Base-by-base conservation (phyloP, 208 protist genomes). In the Eutreptiella sp. region DNA sequence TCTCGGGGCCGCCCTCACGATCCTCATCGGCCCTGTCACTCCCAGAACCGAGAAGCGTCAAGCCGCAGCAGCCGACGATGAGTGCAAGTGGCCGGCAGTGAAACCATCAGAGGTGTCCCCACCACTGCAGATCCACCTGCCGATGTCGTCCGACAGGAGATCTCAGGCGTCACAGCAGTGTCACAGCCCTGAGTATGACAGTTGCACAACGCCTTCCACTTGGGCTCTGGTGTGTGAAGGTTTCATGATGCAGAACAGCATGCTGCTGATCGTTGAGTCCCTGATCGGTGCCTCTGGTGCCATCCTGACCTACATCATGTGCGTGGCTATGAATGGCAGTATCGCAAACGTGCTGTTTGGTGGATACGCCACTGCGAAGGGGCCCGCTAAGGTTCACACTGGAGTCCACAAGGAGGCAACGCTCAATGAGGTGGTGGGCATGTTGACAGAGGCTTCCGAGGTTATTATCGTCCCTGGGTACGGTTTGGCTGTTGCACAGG, bases 251-350 rank as follows among this genome's bases (percentile, higher is more conserved):
- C 53, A 89, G 14, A 54, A 80, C 47, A 32, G 72, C 32, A 45
- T 90, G 3, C 57, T 94, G 7, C 90, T 77, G 23, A 81, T 92
- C 33, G 77, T 85, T 31, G 90, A 90, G 42, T 76, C 85, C 0
- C 68, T 95, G 3, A 79, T 95, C 34, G 90, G 89, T 16, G 74
- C 64, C 1, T 84, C 70, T n/a, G 90, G 90, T 55, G 89, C 83
- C 5, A 92, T 95, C 66, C 69, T 95, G 0, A 81, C 80, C 4
- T 85, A 94, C 39, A 87, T 94, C 46, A 95, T 95, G 90, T 96
- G 90, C 72, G 36, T n/a, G 11, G 88, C 84, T 11, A 94, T 94
- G 89, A 94, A 93, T 70, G 46, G 87, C 35, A 75, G 70, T 0
- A 39, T 93, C 1, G 16, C 69, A 2, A 67, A 53, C 24, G 87